Percentiles rank a stretch among this genome's conserved stretches.
Conservation (phyloP, 257 asterid genomes). For the Solanum corneliomulleri region DNA sequence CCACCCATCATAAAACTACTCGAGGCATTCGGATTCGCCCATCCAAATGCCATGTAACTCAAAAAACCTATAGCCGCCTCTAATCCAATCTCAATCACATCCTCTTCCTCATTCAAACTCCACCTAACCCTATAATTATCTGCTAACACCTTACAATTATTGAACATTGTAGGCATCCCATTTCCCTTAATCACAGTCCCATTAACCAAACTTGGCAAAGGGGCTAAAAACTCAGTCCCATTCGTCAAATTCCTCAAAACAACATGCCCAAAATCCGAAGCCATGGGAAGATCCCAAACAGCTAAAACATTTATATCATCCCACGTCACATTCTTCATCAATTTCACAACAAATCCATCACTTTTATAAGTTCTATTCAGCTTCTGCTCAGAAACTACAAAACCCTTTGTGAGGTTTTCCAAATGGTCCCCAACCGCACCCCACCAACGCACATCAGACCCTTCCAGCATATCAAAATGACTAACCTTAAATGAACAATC, state of each 20-base stretch:
- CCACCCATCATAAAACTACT: slow-evolving; percentile 74
- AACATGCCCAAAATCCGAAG: slow-evolving; percentile 86
- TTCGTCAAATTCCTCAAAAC: slow-evolving; percentile 26
- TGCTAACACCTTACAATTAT: slow-evolving; percentile 58
- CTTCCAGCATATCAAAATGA: slow-evolving; percentile 79
- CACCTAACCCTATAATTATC: slow-evolving; percentile 74
- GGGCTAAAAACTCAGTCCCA: neutral
- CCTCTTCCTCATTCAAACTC: slow-evolving; percentile 38
- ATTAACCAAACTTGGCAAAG: neutral
- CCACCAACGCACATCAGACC: slow-evolving; percentile 92
- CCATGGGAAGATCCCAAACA: slow-evolving; percentile 81
- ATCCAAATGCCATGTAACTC: slow-evolving; percentile 88
- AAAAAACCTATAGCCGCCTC: slow-evolving; percentile 66
- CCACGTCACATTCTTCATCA: slow-evolving; percentile 66
- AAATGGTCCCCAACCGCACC: slow-evolving; percentile 65
- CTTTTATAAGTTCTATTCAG: slow-evolving; percentile 65
- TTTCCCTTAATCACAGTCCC: slow-evolving; percentile 1
- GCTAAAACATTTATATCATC: slow-evolving; percentile 60
- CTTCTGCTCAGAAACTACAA: slow-evolving; percentile 46
- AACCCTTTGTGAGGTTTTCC: slow-evolving; percentile 68
- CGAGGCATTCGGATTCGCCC: slow-evolving; percentile 73
- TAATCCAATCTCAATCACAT: slow-evolving; percentile 60
- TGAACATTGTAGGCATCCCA: slow-evolving; percentile 48
- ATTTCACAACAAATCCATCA: slow-evolving; percentile 49
- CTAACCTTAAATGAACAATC: slow-evolving; percentile 76